Evolutionary conservation across 495 filamentous ascomycete genomes (phyloP), one percentile per base, ranked within the genome.

Genomic region (Neurospora tetrasperma): DNA sequence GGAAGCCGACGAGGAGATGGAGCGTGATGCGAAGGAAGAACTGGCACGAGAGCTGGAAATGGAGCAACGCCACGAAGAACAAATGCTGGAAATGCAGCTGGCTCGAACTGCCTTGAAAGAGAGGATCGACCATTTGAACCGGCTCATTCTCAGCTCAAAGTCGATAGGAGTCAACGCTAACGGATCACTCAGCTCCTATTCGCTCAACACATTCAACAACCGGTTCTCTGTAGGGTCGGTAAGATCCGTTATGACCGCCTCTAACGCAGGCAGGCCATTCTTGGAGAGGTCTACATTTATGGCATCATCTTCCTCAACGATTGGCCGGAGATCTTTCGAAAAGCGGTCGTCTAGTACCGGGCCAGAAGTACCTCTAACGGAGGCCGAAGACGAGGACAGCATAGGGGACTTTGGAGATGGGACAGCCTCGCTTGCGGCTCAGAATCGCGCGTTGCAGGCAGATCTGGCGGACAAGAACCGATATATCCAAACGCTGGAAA

Each of bases 81-180:
- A 99, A 79, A 94, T 99, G 86, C 85, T 98, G 62, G 96, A 98
- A 80, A 99, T 99, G 90, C 96, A 99, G 80, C 87, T 99, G 39
- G 96, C 96, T 16, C 88, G 96, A 38, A 99, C 95, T 2, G 96
- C 96, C 6, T 82, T 99, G 69, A 98, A 99, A 77, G 95, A 98
- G 82, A 90, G 96, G 39, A 99, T 99, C 75, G 94, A 98, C 82
- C 96, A 99, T 83, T 87, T 99, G 7, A 99, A 98, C 81, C 91
- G 96, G 27, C 86, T 99, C 12, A 98, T 99, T 75, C 84, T 99
- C 39, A 94, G 92, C 78, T 98, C 96, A 18, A 97, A 98, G 78
- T 97, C 94, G 16, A 92, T 92, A 0, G 96, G 96, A 20, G 96
- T 99, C 66, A 99, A 99, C 80, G 82, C 84, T 27, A 89, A 89